Evolutionary conservation across 192 early-diverging fungal species (phyloP), one percentile per base, ranked within the genome.

Genomic region (Podochytrium sp.): DNA sequence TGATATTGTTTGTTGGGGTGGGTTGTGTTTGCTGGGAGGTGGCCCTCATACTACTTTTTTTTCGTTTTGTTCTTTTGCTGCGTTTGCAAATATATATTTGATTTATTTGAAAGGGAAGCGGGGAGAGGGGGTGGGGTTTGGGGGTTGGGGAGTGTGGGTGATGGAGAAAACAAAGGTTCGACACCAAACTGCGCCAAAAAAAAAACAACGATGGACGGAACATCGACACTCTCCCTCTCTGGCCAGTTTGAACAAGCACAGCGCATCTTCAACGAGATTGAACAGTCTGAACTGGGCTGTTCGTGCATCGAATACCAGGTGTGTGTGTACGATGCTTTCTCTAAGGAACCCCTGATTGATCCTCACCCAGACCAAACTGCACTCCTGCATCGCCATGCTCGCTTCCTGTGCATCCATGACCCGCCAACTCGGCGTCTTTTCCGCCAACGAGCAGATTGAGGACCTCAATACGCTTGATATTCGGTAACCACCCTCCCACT

Each of bases 391-490:
- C 33, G 4, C 53, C 3, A 1, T 42, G 25, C 56, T 71, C 10
- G 14, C 16, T 20, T 7, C 41, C 3, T 87, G 89, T 34, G 73
- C 55, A 3, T 53, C 58, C 18, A 78, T 90, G 65, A 81, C 92
- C 29, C 77, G 78, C 30, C 75, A 84, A 23, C 86, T 95, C 4
- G 83, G 82, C 32, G 73, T 97, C 37, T 97, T 98, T 74, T 94
- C 92, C 74, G 82, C 77, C 25, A 97, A 98, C 79, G 96, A 98
- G 72, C 86, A 87, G 20, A 65, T 93, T 52, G 94, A 98, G 4
- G 96, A 98, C 78, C 90, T 96, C 35, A 90, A 89, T 43, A 92
- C 94, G 5, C 80, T 82, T 25, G 93, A 96, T 77, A 83, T 98
- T 27, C 81, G 85, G 85, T 86, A 80, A 34, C 52, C 5, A 14